A percentile compares a stretch with the other conserved stretches of the same genome.
Evolutionary conservation across 441 rosid species (phyloP).

Genomic region (Lagerstroemia fauriei): DNA sequence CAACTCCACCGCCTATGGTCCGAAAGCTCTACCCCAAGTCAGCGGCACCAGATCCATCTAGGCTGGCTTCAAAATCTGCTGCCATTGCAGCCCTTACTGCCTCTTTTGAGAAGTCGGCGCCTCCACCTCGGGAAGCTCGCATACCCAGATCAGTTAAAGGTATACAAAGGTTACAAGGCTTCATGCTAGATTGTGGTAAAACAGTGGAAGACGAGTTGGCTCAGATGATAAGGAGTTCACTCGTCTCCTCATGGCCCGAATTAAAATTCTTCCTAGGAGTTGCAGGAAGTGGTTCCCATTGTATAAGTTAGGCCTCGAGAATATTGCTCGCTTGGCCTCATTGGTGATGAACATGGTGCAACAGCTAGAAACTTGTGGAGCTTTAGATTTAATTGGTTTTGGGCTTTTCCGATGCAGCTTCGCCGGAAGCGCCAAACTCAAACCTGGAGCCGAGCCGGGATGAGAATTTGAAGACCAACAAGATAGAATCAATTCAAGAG

Average conservation of each 20-base stretch:
- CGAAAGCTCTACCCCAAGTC: conserved; percentile 89
- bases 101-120: conserved; percentile 60
- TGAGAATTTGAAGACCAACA: conserved; percentile 59
- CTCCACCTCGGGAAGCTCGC: conserved; percentile 53
- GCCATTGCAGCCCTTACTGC: conserved; percentile 74
- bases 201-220: neutral
- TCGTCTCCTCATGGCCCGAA: neutral
- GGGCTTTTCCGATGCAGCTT: neutral
- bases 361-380: neutral
- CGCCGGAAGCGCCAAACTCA: conserved; percentile 39
- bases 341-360: neutral
- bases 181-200: neutral
- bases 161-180: conserved; percentile 22
- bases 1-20: conserved; percentile 95
- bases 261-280: neutral
- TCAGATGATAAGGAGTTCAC: neutral
- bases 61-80: conserved; percentile 59
- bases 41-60: conserved; percentile 58
- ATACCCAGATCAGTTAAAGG: conserved; percentile 76
- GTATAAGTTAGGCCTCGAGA: neutral
- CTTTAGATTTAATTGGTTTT: neutral
- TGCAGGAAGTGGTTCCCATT: neutral
- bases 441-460: conserved; percentile 51
- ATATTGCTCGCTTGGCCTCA: neutral
- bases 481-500: conserved; percentile 74